Evolutionary conservation across 495 filamentous ascomycete species (phyloP), one percentile per base, ranked within the genome.

Genomic region (Ramalina peruviana): DNA sequence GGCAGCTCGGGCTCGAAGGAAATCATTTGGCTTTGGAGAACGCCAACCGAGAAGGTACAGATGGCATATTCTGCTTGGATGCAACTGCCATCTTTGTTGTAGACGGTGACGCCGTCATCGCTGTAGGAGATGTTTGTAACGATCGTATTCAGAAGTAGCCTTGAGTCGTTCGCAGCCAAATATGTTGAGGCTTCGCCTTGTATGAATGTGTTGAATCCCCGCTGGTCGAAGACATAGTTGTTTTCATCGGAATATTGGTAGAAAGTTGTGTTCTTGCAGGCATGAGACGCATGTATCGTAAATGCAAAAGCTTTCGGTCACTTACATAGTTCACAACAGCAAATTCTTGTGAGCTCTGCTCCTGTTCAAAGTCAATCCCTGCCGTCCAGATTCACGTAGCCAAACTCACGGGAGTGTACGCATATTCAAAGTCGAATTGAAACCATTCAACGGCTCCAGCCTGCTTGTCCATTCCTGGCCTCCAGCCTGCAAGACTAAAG

Each of bases 161-260:
- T 70, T 1, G 72, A 58, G 58, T 85, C 81, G 25, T 79, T 68
- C 3, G 64, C 54, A 10, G 56, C 56, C 6, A 86, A 68, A 58
- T 83, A 82, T 1, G 74, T 77, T 4, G 67, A 67, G n/a, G 81
- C 82, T 53, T 83, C 74, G 27, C 72, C 68, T 19, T 73, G 64
- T 44, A 87, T 72, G 40, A 79, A 75, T 36, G 67, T 58, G 58
- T 76, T 82, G 64, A 78, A 87, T n/a, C 83, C 83, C 3, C 78
- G 70, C 36, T 74, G 72, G 59, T 88, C 83, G 50, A 69, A 66
- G 21, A 83, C 80, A 51, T 75, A 81, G 60, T 85, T 80, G 58
- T 86, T 85, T 27, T 69, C 71, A 10, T 77, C 72, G 17, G 68
- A 71, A 49, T 65, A 74, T 45, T 69, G 64, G 56, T 73, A 68